These are phyloP conservation scores for Penicillium psychrosexuale DNA, from an alignment of 2,329 filamentous ascomycete species.

Conservation along the genomic window DNA sequence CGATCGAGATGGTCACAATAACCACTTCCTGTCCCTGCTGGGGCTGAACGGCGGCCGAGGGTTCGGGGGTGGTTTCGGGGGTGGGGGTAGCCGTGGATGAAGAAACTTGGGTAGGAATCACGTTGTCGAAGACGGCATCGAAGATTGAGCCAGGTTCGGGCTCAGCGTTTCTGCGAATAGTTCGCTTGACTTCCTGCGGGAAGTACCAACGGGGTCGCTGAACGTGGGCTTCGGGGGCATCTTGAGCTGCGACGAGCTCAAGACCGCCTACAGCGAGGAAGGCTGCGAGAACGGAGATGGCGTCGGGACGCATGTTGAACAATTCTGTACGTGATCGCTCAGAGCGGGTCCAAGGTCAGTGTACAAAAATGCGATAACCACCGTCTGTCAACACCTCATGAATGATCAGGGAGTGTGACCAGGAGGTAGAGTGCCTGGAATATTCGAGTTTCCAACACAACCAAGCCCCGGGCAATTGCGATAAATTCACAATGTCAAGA, in stretches of 20 bases:
- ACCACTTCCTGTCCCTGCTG: constrained; percentile 17
- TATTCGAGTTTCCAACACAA: constrained; percentile 1
- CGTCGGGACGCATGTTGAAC: constrained; percentile 31
- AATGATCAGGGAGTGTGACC: not conserved
- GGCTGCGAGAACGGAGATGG: constrained; percentile 31
- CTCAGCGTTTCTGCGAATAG: constrained; percentile 8
- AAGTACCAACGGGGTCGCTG: constrained; percentile 37
- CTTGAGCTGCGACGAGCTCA: constrained; percentile 33
- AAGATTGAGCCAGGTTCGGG: not conserved
- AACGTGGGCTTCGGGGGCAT: constrained; percentile 23
- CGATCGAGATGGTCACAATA: constrained; percentile 20
- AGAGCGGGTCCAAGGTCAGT: constrained; percentile 9
- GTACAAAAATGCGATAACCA: constrained; percentile 16
- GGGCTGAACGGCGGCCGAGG: not conserved
- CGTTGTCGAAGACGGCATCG: constrained; percentile 1
- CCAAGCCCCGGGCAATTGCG: not conserved
- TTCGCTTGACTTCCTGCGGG: constrained; percentile 33
- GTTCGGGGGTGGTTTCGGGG: constrained; percentile 1
- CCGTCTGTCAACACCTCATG: constrained; percentile 21
- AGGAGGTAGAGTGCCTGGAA: not conserved
- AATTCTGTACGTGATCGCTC: constrained; percentile 4
- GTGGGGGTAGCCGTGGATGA: not conserved
- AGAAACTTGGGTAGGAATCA: not conserved
- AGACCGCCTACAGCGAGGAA: constrained; percentile 35
- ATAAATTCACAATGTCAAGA: constrained; percentile 1